Evolutionary conservation across 1,284 basidiomycete genomes (phyloP).

Genomic region (Omphalotus olearius): DNA sequence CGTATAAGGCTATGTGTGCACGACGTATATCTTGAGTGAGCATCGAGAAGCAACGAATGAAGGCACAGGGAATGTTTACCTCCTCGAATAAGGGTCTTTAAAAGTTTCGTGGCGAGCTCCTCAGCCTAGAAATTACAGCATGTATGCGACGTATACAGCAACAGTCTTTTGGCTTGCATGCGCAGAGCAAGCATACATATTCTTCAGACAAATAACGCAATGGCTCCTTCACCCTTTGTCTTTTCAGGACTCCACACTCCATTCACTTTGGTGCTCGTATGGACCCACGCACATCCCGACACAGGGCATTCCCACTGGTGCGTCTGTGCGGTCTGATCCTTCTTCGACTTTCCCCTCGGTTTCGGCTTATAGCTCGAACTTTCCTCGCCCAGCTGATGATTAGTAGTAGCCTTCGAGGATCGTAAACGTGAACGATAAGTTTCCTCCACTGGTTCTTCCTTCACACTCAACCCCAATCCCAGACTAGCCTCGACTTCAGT

Average conservation of each 20-base stretch:
- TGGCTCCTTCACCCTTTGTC: constrained; percentile 38
- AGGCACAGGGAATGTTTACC: too few species aligned
- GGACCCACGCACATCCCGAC: constrained; percentile 43
- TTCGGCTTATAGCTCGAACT: constrained; percentile 9
- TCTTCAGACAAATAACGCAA: constrained; percentile 23
- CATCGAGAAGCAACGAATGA: too few species aligned
- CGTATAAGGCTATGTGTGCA: too few species aligned
- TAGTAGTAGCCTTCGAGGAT: constrained; percentile 1
- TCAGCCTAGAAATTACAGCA: too few species aligned
- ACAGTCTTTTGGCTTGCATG: too few species aligned
- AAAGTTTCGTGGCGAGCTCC: too few species aligned
- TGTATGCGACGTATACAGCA: too few species aligned
- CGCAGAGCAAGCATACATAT: too few species aligned
- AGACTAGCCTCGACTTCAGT: not conserved
- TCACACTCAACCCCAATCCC: too few species aligned
- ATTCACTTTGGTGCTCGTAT: constrained; percentile 51
- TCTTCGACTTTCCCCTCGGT: constrained; percentile 31
- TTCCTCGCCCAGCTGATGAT: too few species aligned
- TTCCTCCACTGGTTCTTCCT: constrained; percentile 6
- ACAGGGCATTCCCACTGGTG: constrained; percentile 66
- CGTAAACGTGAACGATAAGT: constrained; percentile 52
- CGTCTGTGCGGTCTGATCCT: constrained; percentile 38
- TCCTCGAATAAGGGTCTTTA: too few species aligned
- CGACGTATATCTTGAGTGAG: too few species aligned
- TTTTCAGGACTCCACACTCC: constrained; percentile 46